Percentiles rank a stretch among this genome's conserved stretches.
These are phyloP conservation scores for Termitomyces sp. DNA, from an alignment of 768 basidiomycete species.

Conservation along the genomic window DNA sequence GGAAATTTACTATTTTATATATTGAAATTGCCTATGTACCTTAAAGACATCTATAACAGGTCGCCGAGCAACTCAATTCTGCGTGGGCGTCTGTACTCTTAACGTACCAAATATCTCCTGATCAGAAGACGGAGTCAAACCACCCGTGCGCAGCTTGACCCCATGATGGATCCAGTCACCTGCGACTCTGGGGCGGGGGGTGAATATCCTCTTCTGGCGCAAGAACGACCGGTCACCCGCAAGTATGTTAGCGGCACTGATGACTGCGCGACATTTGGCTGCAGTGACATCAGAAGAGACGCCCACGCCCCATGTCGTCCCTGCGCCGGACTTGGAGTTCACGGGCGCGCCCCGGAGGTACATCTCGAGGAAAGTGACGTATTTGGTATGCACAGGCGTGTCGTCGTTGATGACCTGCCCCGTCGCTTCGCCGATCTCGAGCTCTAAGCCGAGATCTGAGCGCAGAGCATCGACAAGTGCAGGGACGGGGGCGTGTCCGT, in stretches of 20 bases:
- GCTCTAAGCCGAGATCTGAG: conserved; percentile 56
- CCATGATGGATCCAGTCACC: conserved; percentile 18
- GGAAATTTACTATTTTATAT: too few relatives aligned
- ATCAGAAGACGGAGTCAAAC: conserved; percentile 10
- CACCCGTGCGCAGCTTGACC: conserved; percentile 19
- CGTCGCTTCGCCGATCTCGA: conserved; percentile 66
- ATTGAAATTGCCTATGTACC: neutral
- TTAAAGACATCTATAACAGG: too few relatives aligned
- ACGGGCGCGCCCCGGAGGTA: conserved; percentile 40
- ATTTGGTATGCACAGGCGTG: conserved; percentile 33
- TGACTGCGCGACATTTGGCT: conserved; percentile 67
- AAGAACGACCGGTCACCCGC: conserved; percentile 51
- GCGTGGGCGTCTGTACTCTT: conserved; percentile 8
- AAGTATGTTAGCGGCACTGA: conserved; percentile 65
- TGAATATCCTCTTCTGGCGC: conserved; percentile 21
- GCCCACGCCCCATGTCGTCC: conserved; percentile 64
- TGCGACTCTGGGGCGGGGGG: conserved; percentile 13
- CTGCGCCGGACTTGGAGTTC: conserved; percentile 47
- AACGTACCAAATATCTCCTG: conserved; percentile 7
- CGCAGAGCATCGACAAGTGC: conserved; percentile 72
- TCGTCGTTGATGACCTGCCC: conserved; percentile 58
- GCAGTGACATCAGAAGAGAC: conserved; percentile 69
- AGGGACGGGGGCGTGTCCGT: conserved; percentile 74
- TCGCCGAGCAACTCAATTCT: too few relatives aligned
- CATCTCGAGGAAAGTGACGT: conserved; percentile 77